Evolutionary conservation across 2,329 filamentous ascomycete genomes (phyloP).

Genomic region (Botryosphaeria dothidea): DNA sequence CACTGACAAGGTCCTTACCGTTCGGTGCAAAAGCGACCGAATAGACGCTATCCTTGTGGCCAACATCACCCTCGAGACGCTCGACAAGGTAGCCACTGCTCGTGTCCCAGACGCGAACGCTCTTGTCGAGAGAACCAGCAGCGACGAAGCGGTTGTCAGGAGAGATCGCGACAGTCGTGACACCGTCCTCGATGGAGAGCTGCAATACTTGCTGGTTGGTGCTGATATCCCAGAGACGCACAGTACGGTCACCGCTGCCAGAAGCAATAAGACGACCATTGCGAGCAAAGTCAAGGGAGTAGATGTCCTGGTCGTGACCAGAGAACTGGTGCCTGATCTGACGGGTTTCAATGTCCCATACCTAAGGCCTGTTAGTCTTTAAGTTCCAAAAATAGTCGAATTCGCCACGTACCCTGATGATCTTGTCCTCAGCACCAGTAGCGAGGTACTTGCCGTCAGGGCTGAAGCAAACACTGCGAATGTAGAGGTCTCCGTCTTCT

Average conservation of each 20-base stretch:
- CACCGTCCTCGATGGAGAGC: slow-evolving; percentile 91
- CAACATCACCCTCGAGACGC: slow-evolving; percentile 86
- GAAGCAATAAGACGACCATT: slow-evolving; percentile 95
- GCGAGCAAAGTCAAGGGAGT: slow-evolving; percentile 90
- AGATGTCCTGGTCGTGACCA: slow-evolving; percentile 99
- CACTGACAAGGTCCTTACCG: slow-evolving; percentile 89
- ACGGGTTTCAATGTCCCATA: slow-evolving; percentile 88
- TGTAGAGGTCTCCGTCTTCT: slow-evolving; percentile 90
- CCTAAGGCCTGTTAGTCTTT: slow-evolving; percentile 50
- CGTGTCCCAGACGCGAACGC: slow-evolving; percentile 95
- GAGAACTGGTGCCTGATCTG: slow-evolving; percentile 89
- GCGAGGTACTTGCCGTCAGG: slow-evolving; percentile 92
- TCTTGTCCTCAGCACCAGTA: slow-evolving; percentile 95
- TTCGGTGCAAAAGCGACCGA: slow-evolving; percentile 94
- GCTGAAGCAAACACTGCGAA: slow-evolving; percentile 97
- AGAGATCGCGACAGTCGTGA: slow-evolving; percentile 96
- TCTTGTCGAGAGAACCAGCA: slow-evolving; percentile 94
- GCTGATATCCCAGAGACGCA: slow-evolving; percentile 95
- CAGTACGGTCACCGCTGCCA: slow-evolving; percentile 90
- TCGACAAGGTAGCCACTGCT: slow-evolving; percentile 83
- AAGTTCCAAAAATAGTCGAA: slow-evolving; percentile 2
- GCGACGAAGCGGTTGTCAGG: slow-evolving; percentile 93
- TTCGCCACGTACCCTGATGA: slow-evolving; percentile 75
- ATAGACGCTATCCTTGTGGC: slow-evolving; percentile 96
- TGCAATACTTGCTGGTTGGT: slow-evolving; percentile 78